These are phyloP conservation scores for Lactifluus subvellereus DNA, from an alignment of 768 basidiomycete genomes.

Conservation along the genomic window DNA sequence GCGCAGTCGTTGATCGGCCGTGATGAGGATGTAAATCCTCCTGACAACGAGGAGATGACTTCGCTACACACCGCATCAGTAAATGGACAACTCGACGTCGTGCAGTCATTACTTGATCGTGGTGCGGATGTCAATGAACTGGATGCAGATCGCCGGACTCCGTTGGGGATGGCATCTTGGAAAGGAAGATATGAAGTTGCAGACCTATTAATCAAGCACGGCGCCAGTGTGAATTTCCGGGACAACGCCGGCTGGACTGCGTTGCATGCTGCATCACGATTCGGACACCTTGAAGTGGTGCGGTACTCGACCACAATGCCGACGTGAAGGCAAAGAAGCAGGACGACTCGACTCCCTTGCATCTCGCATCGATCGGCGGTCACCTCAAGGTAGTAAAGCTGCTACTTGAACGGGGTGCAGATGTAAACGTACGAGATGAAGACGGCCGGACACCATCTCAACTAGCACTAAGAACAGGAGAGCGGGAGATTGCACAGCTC, in stretches of 20 bases:
- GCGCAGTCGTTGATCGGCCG: neutral
- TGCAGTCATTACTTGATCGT: neutral
- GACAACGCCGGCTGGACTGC: neutral
- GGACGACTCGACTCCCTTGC: neutral
- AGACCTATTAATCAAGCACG: neutral
- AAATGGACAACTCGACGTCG: neutral
- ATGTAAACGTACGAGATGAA: neutral
- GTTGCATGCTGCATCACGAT: neutral
- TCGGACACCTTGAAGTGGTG: neutral
- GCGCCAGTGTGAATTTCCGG: neutral
- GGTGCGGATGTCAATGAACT: neutral
- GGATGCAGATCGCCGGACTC: neutral
- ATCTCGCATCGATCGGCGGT: neutral
- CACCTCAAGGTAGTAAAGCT: neutral
- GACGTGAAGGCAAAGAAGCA: neutral
- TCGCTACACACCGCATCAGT: neutral
- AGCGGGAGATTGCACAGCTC: no score
- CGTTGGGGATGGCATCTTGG: neutral
- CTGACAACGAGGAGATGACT: neutral
- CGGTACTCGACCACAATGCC: neutral
- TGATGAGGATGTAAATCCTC: neutral
- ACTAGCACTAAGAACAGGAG: no score
- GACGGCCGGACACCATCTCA: neutral
- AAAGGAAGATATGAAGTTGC: neutral
- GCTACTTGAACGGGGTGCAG: neutral